phyloP scores from a whole-genome alignment of 108 stramenopile species.

The Nitzschia sp. region DNA sequence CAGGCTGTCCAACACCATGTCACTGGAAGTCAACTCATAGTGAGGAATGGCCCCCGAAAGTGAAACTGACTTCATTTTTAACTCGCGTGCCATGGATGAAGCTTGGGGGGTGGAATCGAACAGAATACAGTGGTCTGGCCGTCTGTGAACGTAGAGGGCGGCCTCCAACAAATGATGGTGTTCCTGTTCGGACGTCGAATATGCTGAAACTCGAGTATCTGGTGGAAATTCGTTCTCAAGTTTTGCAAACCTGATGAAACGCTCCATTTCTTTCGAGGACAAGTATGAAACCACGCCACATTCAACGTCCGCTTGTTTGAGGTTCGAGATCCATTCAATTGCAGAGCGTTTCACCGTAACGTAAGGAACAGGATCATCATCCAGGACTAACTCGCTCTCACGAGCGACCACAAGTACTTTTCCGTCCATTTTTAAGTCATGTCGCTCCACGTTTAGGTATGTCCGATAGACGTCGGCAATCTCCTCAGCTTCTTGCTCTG shows the following conservation, averaged over 20 bases:
- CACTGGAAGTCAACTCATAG: slow-evolving; percentile 50
- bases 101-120: slow-evolving; percentile 69
- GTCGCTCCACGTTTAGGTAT: slow-evolving; percentile 26
- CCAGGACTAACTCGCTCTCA: slow-evolving; percentile 13
- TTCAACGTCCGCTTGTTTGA: slow-evolving; percentile 72
- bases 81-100: slow-evolving; percentile 58
- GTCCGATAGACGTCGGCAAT: slow-evolving; percentile 33
- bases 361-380: slow-evolving; percentile 35
- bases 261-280: slow-evolving; percentile 53
- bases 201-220: slow-evolving; percentile 54
- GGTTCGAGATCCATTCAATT: slow-evolving; percentile 58
- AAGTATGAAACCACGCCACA: slow-evolving; percentile 65
- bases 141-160: slow-evolving; percentile 62
- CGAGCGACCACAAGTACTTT: not conserved
- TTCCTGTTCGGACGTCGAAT: slow-evolving; percentile 46
- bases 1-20: too few relatives aligned
- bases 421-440: slow-evolving; percentile 23
- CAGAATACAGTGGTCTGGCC: slow-evolving; percentile 74
- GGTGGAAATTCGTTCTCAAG: slow-evolving; percentile 60
- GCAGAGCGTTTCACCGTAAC: slow-evolving; percentile 42
- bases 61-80: slow-evolving; percentile 69
- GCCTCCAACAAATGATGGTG: slow-evolving; percentile 64
- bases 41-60: slow-evolving; percentile 60
- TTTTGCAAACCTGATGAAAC: slow-evolving; percentile 54
- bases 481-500: slow-evolving; percentile 21